A percentile compares a stretch with the other conserved stretches of the same genome.
These are phyloP conservation scores for Daedalea quercina DNA, from an alignment of 768 basidiomycete genomes.

Conservation along the genomic window DNA sequence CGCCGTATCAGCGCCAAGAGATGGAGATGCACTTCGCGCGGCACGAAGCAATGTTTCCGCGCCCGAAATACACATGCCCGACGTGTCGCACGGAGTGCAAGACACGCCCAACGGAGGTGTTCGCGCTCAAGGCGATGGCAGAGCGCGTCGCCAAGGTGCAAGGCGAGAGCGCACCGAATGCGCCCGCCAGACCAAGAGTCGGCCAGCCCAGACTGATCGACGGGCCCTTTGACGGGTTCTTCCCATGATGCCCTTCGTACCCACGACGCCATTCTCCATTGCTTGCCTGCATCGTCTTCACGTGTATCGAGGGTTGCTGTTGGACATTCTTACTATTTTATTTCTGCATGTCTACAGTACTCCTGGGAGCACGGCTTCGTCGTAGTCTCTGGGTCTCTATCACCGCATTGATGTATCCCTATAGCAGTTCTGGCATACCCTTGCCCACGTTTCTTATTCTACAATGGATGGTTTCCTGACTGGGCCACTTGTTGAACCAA, in stretches of 20 bases:
- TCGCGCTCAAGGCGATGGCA: conserved; percentile 51
- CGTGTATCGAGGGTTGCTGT: neutral
- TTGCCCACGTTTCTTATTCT: neutral
- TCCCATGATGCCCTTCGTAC: conserved; percentile 1
- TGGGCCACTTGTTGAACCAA: too few relatives aligned
- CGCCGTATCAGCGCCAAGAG: neutral
- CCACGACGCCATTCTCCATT: neutral
- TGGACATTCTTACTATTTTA: neutral
- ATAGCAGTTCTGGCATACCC: neutral
- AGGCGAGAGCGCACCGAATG: conserved; percentile 39
- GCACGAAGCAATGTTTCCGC: conserved; percentile 14
- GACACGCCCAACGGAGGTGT: conserved; percentile 51
- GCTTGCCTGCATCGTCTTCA: neutral
- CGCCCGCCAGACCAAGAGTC: neutral
- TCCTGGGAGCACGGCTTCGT: neutral
- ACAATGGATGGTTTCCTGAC: neutral
- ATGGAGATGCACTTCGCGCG: conserved; percentile 7
- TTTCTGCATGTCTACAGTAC: neutral
- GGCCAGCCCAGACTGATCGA: neutral
- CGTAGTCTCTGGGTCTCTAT: neutral
- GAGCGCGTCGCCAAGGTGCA: conserved; percentile 39
- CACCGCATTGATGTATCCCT: neutral
- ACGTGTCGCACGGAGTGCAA: conserved; percentile 49
- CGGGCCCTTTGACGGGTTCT: conserved; percentile 20
- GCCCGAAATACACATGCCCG: conserved; percentile 61